Percentiles rank a stretch among this genome's conserved stretches.
Evolutionary conservation across 2,329 filamentous ascomycete genomes (phyloP).

Genomic region (Dendrostoma leiphaemia): DNA sequence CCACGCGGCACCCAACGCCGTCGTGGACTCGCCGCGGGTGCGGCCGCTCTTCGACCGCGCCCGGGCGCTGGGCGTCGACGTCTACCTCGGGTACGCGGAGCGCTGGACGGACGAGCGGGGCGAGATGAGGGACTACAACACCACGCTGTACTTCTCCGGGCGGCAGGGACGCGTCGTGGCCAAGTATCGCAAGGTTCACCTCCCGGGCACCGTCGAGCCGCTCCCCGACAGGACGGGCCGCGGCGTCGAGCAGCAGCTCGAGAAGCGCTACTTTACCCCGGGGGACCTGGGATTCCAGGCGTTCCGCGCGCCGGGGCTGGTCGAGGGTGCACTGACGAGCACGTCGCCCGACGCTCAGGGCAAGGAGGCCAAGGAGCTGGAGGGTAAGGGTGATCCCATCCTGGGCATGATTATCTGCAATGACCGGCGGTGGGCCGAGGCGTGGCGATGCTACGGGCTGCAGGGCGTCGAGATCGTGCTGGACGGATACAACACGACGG

Average conservation of each 20-base stretch:
- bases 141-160: conserved; percentile 53
- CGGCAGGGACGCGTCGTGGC: conserved; percentile 36
- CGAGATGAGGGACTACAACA: conserved; percentile 45
- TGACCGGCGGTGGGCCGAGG: conserved; percentile 52
- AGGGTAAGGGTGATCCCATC: conserved; percentile 48
- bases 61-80: conserved; percentile 44
- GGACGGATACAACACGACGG: conserved; percentile 49
- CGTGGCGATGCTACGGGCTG: conserved; percentile 49
- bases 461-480: conserved; percentile 34
- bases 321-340: conserved; percentile 22
- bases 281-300: conserved; percentile 51
- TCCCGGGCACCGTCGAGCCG: conserved; percentile 48
- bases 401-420: conserved; percentile 57
- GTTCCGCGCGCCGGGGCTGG: conserved; percentile 46
- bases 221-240: conserved; percentile 41
- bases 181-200: conserved; percentile 54
- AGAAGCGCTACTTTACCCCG: conserved; percentile 53
- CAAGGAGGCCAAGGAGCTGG: conserved; percentile 1
- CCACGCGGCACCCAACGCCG: conserved; percentile 28
- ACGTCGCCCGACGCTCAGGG: conserved; percentile 15
- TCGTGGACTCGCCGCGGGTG: conserved; percentile 40
- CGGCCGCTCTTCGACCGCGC: conserved; percentile 49
- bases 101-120: conserved; percentile 36
- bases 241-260: conserved; percentile 50
- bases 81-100: conserved; percentile 53